These are phyloP conservation scores for Alternaria sp. DNA, from an alignment of 2,329 filamentous ascomycete species.

Conservation along the genomic window DNA sequence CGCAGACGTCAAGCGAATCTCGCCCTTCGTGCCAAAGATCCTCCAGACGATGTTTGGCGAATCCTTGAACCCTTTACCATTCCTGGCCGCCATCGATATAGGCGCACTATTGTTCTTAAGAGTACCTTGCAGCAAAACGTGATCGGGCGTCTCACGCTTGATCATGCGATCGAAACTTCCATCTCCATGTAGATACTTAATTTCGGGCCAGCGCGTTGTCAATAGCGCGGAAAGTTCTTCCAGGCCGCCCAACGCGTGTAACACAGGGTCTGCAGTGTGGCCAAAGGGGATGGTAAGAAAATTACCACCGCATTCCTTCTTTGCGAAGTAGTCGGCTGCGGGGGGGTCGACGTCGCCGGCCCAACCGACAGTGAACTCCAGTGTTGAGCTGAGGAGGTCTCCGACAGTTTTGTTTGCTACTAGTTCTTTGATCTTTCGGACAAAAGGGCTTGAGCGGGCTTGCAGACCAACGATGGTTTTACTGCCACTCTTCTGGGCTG, in stretches of 20 bases:
- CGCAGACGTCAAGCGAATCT: background rate
- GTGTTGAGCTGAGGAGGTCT: background rate
- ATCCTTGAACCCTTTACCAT: background rate
- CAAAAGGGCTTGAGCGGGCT: background rate
- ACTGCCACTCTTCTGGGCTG: background rate
- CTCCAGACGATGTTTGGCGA: background rate
- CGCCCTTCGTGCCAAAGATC: background rate
- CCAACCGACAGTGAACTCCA: background rate
- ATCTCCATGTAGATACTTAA: background rate
- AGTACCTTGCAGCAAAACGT: background rate
- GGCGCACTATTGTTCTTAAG: background rate
- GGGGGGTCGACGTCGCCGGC: background rate
- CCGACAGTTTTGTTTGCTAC: background rate
- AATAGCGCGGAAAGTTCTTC: background rate
- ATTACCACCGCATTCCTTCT: background rate
- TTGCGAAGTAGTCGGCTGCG: background rate
- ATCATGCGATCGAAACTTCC: background rate
- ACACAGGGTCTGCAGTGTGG: background rate
- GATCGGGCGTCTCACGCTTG: background rate
- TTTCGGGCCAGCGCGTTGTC: background rate
- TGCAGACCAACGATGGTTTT: background rate
- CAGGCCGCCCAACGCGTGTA: background rate
- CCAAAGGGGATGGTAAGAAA: background rate
- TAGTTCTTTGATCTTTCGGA: background rate
- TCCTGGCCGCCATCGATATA: background rate